Evolutionary conservation across 176 grass and related monocot genomes (phyloP), one percentile per base, ranked within the genome.

Genomic region (Rhynchospora pubera): DNA sequence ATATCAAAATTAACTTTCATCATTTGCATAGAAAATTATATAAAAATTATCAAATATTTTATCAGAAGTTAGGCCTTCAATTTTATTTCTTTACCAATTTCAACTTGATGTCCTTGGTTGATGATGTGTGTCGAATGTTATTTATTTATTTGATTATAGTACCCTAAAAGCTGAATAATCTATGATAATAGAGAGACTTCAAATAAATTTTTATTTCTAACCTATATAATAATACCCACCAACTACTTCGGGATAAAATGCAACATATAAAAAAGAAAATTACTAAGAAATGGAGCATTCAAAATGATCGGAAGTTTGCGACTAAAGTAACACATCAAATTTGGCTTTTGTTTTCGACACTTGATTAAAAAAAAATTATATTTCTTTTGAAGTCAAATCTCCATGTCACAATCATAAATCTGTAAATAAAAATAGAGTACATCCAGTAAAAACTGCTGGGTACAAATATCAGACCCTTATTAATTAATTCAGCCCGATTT

Each of bases 401-500:
- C 48, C 26, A 45, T 9, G 7, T 78, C n/a, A 13, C 2, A 18
- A 45, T 62, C 52, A 45, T 62, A 46, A 62, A 22, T 12, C 43
- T 62, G 22, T 43, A 55, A 79, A 79, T 42, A 22, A n/a, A n/a
- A 62, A 11, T 28, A 28, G 26, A 28, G 26, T 28, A 28, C 26
- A 28, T 28, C 26, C 26, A 28, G 26, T 28, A 28, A 28, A n/a
- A 28, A 28, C 26, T 28, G 26, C 0, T 24, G 32, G 44, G 79
- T 61, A 47, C 43, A 62, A 51, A 64, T 65, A 81, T 65, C 79
- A 65, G 0, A 48, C 0, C 9, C 5, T 59, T 50, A 81, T 79
- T 79, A 79, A 79, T 59, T n/a, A 42, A 60, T 79, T 28, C 5
- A 79, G 26, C 55, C 70, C 24, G 21, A 79, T 10, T 79, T 58